These are phyloP conservation scores for Neurospora cerealis DNA, from an alignment of 495 filamentous ascomycete genomes.

Conservation along the genomic window DNA sequence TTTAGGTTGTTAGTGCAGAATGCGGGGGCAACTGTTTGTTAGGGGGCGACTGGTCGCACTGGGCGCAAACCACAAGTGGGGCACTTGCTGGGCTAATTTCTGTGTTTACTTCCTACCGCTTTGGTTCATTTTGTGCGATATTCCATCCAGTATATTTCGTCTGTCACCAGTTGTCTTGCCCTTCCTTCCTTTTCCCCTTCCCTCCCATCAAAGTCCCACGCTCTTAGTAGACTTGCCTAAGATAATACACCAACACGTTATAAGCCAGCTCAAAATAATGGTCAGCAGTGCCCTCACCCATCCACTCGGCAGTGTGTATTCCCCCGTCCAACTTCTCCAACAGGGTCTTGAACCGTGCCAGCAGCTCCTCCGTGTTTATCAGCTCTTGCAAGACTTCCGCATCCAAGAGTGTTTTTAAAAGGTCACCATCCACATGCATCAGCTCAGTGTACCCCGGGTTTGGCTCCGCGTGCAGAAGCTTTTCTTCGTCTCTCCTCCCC, in stretches of 20 bases:
- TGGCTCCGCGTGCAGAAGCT: background rate
- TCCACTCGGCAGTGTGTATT: constrained; percentile 6
- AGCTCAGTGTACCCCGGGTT: constrained; percentile 22
- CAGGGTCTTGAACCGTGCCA: constrained; percentile 21
- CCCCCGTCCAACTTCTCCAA: constrained; percentile 27
- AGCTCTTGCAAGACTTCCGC: constrained; percentile 36
- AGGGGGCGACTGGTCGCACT: background rate
- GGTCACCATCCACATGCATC: constrained; percentile 61
- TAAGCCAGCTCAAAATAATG: constrained; percentile 32
- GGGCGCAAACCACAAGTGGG: background rate
- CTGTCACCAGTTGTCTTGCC: background rate
- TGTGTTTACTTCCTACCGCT: background rate
- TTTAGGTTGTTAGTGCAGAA: background rate
- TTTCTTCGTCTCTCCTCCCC: constrained; percentile 7
- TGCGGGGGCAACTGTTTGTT: background rate
- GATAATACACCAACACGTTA: constrained; percentile 34
- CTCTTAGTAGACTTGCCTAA: constrained; percentile 29
- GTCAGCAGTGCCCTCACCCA: background rate
- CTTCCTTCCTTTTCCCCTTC: background rate
- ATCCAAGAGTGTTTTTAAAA: constrained; percentile 47
- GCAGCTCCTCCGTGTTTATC: constrained; percentile 15
- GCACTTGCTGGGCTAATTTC: background rate
- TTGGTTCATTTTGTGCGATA: background rate
- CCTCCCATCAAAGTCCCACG: background rate
- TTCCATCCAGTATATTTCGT: background rate